Evolutionary conservation across 2,329 filamentous ascomycete species (phyloP), one percentile per base, ranked within the genome.

Genomic region (Fusarium marasasianum): DNA sequence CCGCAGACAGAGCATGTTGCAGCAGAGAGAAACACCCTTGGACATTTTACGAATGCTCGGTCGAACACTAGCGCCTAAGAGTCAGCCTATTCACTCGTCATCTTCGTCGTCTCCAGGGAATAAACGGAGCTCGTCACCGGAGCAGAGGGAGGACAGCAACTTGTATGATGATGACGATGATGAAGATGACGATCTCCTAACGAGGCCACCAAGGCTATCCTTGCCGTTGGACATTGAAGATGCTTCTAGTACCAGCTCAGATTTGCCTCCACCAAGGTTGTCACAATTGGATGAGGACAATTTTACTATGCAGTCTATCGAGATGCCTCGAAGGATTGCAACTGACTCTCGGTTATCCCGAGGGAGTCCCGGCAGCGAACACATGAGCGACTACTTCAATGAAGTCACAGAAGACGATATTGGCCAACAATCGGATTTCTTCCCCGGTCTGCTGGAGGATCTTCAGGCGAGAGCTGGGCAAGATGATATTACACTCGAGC

Each of bases 211-310:
- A 22, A 83, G 88, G 29, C 81, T 91, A 65, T 90, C 89, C 12
- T 79, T 91, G 33, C 87, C 88, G 10, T 79, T 89, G 31, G 86
- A 86, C 37, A 82, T 85, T 29, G 84, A 85, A 45, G 84, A 86
- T 41, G 86, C 87, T 56, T 87, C 88, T 26, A 86, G 88, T 57
- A 87, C 88, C n/a, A 86, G 88, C 47, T 83, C 86, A 22, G 83
- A 88, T 29, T 76, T 90, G 63, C 83, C 84, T 44, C 88, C 88
- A 14, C 90, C 90, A 38, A 85, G 83, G 58, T 86, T 88, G 56
- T 86, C 87, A 38, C 83, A 85, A 15, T 77, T 91, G 31, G 89
- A 91, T 62, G 88, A 91, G 33, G 88, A 90, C 47, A 87, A 91
- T 72, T 86, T 86, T 69, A 92, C 90, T 0, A 80, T 87, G 45